Percentiles rank a stretch among this genome's conserved stretches.
These are phyloP conservation scores for Podaxis sp. DNA, from an alignment of 768 basidiomycete genomes.

Conservation along the genomic window DNA sequence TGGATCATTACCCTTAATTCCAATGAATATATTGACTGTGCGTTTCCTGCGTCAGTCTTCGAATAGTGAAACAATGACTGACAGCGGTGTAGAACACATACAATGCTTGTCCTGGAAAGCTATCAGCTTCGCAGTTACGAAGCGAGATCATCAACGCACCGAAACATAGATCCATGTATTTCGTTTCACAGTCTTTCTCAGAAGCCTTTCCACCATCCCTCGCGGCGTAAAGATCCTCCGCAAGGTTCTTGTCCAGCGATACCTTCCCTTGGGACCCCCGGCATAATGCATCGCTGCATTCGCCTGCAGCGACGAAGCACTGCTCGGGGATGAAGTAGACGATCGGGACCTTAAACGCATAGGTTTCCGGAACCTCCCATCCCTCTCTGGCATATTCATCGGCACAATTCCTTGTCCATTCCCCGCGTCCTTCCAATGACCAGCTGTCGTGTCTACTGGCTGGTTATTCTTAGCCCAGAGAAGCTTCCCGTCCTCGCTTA, in stretches of 20 bases:
- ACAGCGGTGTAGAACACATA: slow-evolving; percentile 23
- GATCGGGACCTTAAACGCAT: neutral
- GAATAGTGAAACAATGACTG: neutral
- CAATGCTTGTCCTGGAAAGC: slow-evolving; percentile 48
- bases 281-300: slow-evolving; percentile 44
- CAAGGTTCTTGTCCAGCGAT: slow-evolving; percentile 36
- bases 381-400: slow-evolving; percentile 25
- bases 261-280: slow-evolving; percentile 27
- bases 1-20: slow-evolving; percentile 49
- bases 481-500: slow-evolving; percentile 51
- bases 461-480: slow-evolving; percentile 58
- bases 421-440: slow-evolving; percentile 62
- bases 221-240: slow-evolving; percentile 45
- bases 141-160: slow-evolving; percentile 31
- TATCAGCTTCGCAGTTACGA: neutral
- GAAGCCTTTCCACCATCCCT: slow-evolving; percentile 51
- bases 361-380: slow-evolving; percentile 10
- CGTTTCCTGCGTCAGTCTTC: neutral
- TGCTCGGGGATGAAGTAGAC: slow-evolving; percentile 15
- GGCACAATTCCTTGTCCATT: slow-evolving; percentile 53
- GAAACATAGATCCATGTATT: slow-evolving; percentile 74
- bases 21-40: slow-evolving; percentile 62
- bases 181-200: slow-evolving; percentile 54
- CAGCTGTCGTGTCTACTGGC: slow-evolving; percentile 58
- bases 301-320: slow-evolving; percentile 23